Percentiles rank a stretch among this genome's conserved stretches.
Evolutionary conservation across 1,284 basidiomycete genomes (phyloP).

Genomic region (Trichosporon inkin): DNA sequence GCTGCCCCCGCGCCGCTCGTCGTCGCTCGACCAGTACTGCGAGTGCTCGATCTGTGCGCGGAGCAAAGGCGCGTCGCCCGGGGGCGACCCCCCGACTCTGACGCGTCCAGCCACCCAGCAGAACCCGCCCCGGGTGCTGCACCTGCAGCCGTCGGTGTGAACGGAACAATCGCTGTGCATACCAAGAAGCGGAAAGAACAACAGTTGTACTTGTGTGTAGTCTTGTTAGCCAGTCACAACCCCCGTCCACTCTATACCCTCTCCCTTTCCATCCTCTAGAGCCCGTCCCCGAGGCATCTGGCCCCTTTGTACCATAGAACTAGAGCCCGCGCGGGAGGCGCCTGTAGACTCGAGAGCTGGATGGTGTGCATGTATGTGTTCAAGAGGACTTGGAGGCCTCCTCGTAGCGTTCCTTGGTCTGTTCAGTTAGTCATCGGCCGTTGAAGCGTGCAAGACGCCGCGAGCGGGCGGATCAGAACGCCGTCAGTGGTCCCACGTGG

Average conservation of each 20-base stretch:
- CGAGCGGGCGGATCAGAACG: background rate
- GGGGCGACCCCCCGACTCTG: too few species aligned
- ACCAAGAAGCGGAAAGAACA: constrained; percentile 1
- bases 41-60: background rate
- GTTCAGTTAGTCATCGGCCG: constrained; percentile 3
- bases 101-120: too few species aligned
- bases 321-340: too few species aligned
- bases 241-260: too few species aligned
- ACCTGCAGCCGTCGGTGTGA: too few species aligned
- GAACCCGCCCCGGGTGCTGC: too few species aligned
- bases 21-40: background rate
- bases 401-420: constrained; percentile 9
- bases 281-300: background rate
- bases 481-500: background rate
- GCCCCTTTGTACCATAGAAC: too few species aligned
- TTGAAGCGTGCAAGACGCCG: too few species aligned
- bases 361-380: background rate
- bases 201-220: constrained; percentile 2
- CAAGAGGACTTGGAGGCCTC: background rate
- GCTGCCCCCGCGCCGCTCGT: background rate
- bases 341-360: too few species aligned
- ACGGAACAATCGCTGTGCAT: background rate
- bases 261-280: background rate
- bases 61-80: background rate
- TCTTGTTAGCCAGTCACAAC: background rate